Base-by-base conservation (phyloP, 495 filamentous ascomycete species). In the Penicillium manginii region DNA sequence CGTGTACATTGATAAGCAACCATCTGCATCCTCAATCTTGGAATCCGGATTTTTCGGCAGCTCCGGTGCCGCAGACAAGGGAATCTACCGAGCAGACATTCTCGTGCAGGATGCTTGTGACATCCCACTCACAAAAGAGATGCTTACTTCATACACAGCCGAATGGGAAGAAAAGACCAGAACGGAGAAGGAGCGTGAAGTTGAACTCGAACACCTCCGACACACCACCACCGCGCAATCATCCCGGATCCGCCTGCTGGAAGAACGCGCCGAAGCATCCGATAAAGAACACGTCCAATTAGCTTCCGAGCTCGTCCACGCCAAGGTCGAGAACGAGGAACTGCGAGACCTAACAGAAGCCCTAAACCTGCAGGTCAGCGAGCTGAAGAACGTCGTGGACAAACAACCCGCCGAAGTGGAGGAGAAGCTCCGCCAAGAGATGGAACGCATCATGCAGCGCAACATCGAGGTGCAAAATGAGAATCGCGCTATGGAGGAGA, bases 11-110 rank as follows among this genome's bases (percentile, higher is more conserved):
- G 94, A 99, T 72, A 87, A 92, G 63, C 84, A 91, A 8, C 94
- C 94, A 0, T 92, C 92, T 2, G 84, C 91, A 17, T 88, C 83
- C 32, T 96, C 91, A 6, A 88, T 98, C 40, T 85, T 97, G 26
- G 94, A 99, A 71, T 94, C 91, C 46, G 94, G 94, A 31, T 99
- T 99, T 80, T 99, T 99, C 66, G 94, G 94, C 42, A 93, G 88
- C 73, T 90, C 91, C 19, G 91, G 87, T 19, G 90, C 88, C 61
- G 84, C 89, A 12, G 94, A 99, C 67, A 97, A 96, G 72, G 94
- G 97, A 62, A 81, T 98, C 11, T 99, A 99, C 70, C 87, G 92
- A 21, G 93, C 96, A 12, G 96, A 99, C 68, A 83, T 91, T 60
- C 80, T 99, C 59, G 91, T 99, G 5, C 90, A 90, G 54, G 94